These are phyloP conservation scores for Tanacetum coccineum DNA, from an alignment of 129 eudicot species.

Conservation along the genomic window DNA sequence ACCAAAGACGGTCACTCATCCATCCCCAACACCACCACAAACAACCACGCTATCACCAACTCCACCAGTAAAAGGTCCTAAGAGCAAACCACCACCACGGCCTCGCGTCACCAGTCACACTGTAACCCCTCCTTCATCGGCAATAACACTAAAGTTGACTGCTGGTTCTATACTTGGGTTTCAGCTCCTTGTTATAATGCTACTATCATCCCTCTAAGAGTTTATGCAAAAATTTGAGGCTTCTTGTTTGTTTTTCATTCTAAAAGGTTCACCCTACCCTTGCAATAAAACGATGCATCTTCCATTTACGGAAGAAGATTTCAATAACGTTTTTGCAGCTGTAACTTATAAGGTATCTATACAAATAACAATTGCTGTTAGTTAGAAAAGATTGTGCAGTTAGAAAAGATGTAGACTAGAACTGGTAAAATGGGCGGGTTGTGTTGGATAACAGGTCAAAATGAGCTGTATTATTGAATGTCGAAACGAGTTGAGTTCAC, in stretches of 20 bases:
- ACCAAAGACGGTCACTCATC: too few relatives aligned
- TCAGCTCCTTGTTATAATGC: constrained; percentile 32
- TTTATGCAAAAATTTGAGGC: constrained; percentile 1
- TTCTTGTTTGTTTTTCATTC: constrained; percentile 19
- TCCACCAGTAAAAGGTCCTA: constrained; percentile 26
- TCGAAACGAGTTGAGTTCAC: too few relatives aligned
- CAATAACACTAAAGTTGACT: constrained; percentile 26
- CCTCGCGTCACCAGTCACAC: too few relatives aligned
- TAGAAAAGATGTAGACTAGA: too few relatives aligned
- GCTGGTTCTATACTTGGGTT: constrained; percentile 31
- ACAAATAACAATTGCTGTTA: too few relatives aligned
- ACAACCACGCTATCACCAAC: not conserved
- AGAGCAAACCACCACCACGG: not conserved
- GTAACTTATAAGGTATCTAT: too few relatives aligned
- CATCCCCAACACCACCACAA: too few relatives aligned
- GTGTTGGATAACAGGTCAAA: too few relatives aligned
- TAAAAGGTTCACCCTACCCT: not conserved
- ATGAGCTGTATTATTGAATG: too few relatives aligned
- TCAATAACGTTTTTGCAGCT: too few relatives aligned
- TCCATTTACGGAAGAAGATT: not conserved
- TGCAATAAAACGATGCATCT: constrained; percentile 9
- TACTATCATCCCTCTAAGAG: constrained; percentile 26
- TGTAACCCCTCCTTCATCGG: constrained; percentile 38
- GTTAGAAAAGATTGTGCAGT: too few relatives aligned
- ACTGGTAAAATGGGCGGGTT: too few relatives aligned